Percentiles rank a stretch among this genome's conserved stretches.
Conservation (phyloP, 108 stramenopile species). For the Skeletonema tropicum region DNA sequence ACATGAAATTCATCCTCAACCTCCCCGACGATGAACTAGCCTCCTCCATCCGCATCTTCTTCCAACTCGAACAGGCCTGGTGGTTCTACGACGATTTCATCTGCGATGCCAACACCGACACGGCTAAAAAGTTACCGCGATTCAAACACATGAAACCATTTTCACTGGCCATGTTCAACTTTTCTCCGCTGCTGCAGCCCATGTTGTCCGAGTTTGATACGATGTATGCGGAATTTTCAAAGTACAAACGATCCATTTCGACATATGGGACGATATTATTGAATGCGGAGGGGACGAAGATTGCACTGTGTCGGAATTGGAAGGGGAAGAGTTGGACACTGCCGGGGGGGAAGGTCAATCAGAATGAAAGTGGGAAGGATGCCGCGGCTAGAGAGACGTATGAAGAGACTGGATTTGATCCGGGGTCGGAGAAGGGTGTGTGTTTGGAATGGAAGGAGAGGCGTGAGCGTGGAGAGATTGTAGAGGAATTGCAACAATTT, state of each 20-base stretch:
- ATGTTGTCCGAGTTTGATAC: conserved; percentile 51
- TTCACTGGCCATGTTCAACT: conserved; percentile 68
- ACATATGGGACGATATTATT: conserved; percentile 85
- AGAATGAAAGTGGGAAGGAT: conserved; percentile 73
- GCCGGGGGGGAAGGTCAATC: conserved; percentile 89
- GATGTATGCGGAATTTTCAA: conserved; percentile 75
- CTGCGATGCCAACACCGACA: conserved; percentile 52
- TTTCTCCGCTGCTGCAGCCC: conserved; percentile 62
- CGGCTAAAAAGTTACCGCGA: conserved; percentile 15
- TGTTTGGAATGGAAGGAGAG: conserved; percentile 45
- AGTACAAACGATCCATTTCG: conserved; percentile 80
- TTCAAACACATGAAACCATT: conserved; percentile 77
- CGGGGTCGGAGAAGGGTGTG: conserved; percentile 39
- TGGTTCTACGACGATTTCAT: conserved; percentile 93
- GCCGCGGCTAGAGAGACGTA: conserved; percentile 88
- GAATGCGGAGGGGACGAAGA: conserved; percentile 56
- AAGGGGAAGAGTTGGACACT: conserved; percentile 79
- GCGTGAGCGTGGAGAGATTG: conserved; percentile 25
- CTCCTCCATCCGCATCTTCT: conserved; percentile 81
- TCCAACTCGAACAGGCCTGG: conserved; percentile 92
- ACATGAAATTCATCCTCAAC: conserved; percentile 88
- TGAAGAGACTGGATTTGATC: conserved; percentile 94
- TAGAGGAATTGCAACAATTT: conserved; percentile 18
- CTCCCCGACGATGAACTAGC: conserved; percentile 78
- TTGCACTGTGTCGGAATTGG: conserved; percentile 70